Conservation (phyloP, 495 filamentous ascomycete species). For the Xylaria nigripes region DNA sequence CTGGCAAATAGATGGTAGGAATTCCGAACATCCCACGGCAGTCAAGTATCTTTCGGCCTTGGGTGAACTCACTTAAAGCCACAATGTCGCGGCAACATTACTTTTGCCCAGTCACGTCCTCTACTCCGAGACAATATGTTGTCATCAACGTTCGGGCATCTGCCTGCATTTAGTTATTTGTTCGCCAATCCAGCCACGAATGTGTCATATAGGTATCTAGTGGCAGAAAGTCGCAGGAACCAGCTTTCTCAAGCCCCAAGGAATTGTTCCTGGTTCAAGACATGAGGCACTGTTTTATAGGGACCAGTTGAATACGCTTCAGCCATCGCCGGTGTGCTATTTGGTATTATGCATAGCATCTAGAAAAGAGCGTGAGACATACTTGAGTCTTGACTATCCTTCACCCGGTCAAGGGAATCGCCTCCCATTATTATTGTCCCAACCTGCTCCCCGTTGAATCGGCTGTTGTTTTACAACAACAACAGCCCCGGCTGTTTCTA, state of each 20-base stretch:
- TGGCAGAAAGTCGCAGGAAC: background rate
- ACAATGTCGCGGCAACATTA: background rate
- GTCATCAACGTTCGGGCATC: background rate
- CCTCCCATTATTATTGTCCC: too few relatives aligned
- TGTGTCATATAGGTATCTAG: background rate
- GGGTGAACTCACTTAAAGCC: background rate
- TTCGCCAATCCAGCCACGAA: background rate
- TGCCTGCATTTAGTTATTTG: background rate
- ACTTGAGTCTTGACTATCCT: too few relatives aligned
- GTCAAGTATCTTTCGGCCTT: background rate
- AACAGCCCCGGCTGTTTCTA: too few relatives aligned
- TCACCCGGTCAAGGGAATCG: too few relatives aligned
- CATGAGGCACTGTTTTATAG: too few relatives aligned
- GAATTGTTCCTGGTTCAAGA: background rate
- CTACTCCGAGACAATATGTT: background rate
- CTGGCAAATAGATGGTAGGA: background rate
- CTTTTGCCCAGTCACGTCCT: background rate
- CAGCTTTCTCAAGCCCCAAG: background rate
- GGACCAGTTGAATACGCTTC: too few relatives aligned
- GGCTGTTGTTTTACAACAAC: too few relatives aligned
- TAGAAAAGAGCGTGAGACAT: too few relatives aligned
- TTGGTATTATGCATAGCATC: too few relatives aligned
- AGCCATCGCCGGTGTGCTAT: too few relatives aligned
- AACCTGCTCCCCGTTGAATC: too few relatives aligned
- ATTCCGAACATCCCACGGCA: background rate